Conservation (phyloP, 148 eudicot genomes). For the Drosera capensis region DNA sequence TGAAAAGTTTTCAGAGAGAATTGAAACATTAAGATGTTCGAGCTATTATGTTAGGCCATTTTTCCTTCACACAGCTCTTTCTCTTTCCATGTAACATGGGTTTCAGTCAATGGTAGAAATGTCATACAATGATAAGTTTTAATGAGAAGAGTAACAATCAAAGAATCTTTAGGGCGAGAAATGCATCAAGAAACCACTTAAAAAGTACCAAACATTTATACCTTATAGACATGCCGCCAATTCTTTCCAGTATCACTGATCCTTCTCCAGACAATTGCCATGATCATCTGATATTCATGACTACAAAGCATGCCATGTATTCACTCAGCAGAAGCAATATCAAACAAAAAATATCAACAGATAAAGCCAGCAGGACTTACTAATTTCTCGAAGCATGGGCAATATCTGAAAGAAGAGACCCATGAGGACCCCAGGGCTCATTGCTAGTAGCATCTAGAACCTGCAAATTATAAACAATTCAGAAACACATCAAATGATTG, state of each 20-base stretch:
- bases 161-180: no score
- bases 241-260: slow-evolving; percentile 85
- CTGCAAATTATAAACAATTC: slow-evolving; percentile 9
- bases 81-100: no score
- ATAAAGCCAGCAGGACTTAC: background rate
- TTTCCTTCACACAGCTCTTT: no score
- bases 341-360: background rate
- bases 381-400: background rate
- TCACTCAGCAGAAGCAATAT: background rate
- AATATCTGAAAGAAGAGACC: slow-evolving; percentile 32
- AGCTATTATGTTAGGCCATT: no score
- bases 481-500: background rate
- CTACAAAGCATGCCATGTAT: background rate
- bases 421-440: slow-evolving; percentile 73
- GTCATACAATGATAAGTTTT: no score
- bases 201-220: slow-evolving; percentile 1
- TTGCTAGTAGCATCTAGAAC: slow-evolving; percentile 66
- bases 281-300: slow-evolving; percentile 29
- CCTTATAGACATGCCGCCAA: slow-evolving; percentile 90
- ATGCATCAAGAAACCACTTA: background rate
- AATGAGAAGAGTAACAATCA: no score
- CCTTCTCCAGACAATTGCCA: slow-evolving; percentile 86
- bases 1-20: no score
- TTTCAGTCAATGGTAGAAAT: no score
- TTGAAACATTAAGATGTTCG: no score